Conservation (phyloP, 768 basidiomycete genomes). For the Saitozyma podzolica region DNA sequence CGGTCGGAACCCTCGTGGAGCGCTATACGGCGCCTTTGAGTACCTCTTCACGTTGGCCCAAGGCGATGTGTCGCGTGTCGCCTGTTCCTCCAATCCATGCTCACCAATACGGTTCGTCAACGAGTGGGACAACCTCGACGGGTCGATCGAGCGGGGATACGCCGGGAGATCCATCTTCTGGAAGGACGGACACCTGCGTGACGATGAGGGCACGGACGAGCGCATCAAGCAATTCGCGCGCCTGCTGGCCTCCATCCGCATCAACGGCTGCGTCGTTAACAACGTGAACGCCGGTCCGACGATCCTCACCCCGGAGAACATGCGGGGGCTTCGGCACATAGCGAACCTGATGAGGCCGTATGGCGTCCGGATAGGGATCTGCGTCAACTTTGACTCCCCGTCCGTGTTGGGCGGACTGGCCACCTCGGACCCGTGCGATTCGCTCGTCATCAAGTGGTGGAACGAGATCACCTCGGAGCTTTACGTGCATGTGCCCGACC, state of each 20-base stretch:
- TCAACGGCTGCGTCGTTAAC: constrained; percentile 6
- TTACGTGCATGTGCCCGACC: background rate
- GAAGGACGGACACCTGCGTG: background rate
- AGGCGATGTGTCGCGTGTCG: no score
- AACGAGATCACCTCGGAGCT: background rate
- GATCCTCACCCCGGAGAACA: background rate
- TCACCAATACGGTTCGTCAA: constrained; percentile 1
- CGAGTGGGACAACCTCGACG: constrained; percentile 6
- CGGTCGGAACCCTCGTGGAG: no score
- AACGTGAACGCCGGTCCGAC: constrained; percentile 1
- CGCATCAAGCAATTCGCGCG: background rate
- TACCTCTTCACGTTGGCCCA: no score
- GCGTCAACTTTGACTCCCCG: background rate
- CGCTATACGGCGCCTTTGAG: no score
- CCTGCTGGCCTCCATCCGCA: background rate
- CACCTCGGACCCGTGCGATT: background rate
- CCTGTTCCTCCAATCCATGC: no score
- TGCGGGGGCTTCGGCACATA: constrained; percentile 1
- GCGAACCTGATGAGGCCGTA: background rate
- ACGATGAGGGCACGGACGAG: background rate
- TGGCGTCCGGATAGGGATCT: constrained; percentile 1
- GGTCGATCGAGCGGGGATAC: constrained; percentile 1
- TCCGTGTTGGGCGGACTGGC: background rate
- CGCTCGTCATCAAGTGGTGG: background rate
- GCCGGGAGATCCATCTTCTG: constrained; percentile 1